Percentiles rank a stretch among this genome's conserved stretches.
Evolutionary conservation across 441 rosid genomes (phyloP).

Genomic region (Omphalea diandra): DNA sequence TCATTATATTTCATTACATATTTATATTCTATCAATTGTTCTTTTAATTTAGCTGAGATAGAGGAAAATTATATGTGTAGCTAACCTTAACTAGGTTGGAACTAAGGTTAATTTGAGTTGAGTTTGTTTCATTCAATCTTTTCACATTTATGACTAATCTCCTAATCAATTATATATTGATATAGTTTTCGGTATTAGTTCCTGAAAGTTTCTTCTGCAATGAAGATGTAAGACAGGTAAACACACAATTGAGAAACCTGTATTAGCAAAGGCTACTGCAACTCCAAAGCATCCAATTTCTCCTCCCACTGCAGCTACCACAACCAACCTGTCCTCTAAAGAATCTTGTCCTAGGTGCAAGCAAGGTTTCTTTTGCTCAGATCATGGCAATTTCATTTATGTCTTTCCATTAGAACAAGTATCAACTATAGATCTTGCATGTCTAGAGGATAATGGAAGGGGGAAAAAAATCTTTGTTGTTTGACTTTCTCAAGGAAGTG

Average conservation of each 20-base stretch:
- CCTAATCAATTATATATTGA: no score
- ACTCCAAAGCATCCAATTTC: constrained; percentile 36
- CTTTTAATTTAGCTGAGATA: background rate
- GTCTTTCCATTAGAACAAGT: background rate
- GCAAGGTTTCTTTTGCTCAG: constrained; percentile 98
- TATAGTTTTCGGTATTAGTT: constrained; percentile 11
- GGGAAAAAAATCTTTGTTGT: background rate
- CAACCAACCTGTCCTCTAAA: constrained; percentile 44
- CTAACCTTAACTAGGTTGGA: background rate
- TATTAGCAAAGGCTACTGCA: constrained; percentile 42
- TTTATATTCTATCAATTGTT: background rate
- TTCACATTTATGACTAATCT: background rate
- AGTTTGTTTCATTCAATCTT: background rate
- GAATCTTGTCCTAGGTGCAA: constrained; percentile 79
- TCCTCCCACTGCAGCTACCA: constrained; percentile 34
- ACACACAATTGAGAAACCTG: constrained; percentile 92
- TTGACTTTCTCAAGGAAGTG: background rate
- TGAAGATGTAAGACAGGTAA: constrained; percentile 91
- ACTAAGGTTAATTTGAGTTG: background rate
- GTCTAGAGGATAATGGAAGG: background rate
- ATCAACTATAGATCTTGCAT: no score
- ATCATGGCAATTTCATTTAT: constrained; percentile 62
- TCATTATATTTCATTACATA: background rate
- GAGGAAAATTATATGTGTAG: background rate
- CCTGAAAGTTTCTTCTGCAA: constrained; percentile 23